phyloP scores from a whole-genome alignment of 179 eudicot species.

The Amaranthus tricolor region DNA sequence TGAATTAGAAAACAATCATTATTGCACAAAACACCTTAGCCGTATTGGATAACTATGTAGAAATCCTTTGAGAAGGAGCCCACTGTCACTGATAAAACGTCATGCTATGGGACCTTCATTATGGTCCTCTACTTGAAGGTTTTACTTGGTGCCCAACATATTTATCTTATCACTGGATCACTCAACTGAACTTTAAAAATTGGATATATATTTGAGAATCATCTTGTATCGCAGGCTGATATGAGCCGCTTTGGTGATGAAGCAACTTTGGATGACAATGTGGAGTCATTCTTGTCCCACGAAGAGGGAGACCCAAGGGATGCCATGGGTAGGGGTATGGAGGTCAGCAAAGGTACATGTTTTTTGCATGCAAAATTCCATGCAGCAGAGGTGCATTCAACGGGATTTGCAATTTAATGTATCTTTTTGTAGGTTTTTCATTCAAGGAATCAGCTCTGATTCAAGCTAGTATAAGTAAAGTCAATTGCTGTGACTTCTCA shows the following conservation, averaged over 20 bases:
- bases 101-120: neutral
- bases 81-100: neutral
- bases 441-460: slow-evolving; percentile 71
- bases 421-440: slow-evolving; percentile 51
- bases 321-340: slow-evolving; percentile 77
- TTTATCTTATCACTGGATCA: neutral
- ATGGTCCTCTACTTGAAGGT: neutral
- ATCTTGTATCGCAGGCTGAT: slow-evolving; percentile 62
- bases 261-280: slow-evolving; percentile 82
- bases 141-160: neutral
- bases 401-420: neutral
- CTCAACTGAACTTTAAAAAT: neutral
- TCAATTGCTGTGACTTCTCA: slow-evolving; percentile 92
- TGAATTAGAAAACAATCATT: neutral
- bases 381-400: neutral
- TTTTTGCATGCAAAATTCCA: neutral
- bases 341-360: slow-evolving; percentile 77
- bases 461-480: slow-evolving; percentile 86
- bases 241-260: slow-evolving; percentile 85
- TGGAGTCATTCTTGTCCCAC: slow-evolving; percentile 88
- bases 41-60: neutral
- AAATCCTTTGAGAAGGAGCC: neutral
- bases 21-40: neutral
- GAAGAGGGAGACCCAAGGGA: slow-evolving; percentile 93
- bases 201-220: slow-evolving; percentile 18